These are phyloP conservation scores for Pyrenopolyporus hunteri DNA, from an alignment of 495 filamentous ascomycete genomes.

Conservation along the genomic window DNA sequence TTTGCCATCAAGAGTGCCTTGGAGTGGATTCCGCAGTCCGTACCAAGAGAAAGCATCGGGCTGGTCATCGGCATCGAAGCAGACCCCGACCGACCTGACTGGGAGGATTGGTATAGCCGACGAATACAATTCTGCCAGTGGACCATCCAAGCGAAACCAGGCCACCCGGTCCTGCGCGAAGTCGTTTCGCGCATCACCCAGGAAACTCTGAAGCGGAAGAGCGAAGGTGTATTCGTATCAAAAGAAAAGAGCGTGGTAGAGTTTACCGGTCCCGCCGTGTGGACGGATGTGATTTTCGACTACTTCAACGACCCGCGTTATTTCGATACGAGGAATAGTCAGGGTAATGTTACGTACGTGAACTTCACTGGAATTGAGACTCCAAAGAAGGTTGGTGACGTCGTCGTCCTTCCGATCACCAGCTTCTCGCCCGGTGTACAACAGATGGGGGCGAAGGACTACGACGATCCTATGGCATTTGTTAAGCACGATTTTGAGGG, in stretches of 20 bases:
- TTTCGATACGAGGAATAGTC: constrained; percentile 77
- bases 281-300: constrained; percentile 90
- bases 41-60: constrained; percentile 78
- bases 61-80: constrained; percentile 94
- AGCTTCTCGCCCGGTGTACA: constrained; percentile 95
- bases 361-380: constrained; percentile 87
- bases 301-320: constrained; percentile 93
- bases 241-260: constrained; percentile 87
- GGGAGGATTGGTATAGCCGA: constrained; percentile 94
- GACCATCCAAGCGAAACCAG: constrained; percentile 96
- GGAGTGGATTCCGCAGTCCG: constrained; percentile 83
- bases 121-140: constrained; percentile 98
- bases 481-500: constrained; percentile 98
- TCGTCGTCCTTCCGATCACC: constrained; percentile 92
- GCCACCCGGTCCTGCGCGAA: constrained; percentile 88
- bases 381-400: constrained; percentile 88
- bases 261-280: constrained; percentile 92
- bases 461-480: constrained; percentile 95
- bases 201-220: constrained; percentile 78
- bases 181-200: constrained; percentile 85
- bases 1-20: constrained; percentile 78
- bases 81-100: constrained; percentile 90
- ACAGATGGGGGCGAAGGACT: constrained; percentile 90
- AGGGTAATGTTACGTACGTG: constrained; percentile 78
- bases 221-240: constrained; percentile 67